Base-by-base conservation (phyloP, 208 protist genomes). In the Acanthamoeba castellanii region DNA sequence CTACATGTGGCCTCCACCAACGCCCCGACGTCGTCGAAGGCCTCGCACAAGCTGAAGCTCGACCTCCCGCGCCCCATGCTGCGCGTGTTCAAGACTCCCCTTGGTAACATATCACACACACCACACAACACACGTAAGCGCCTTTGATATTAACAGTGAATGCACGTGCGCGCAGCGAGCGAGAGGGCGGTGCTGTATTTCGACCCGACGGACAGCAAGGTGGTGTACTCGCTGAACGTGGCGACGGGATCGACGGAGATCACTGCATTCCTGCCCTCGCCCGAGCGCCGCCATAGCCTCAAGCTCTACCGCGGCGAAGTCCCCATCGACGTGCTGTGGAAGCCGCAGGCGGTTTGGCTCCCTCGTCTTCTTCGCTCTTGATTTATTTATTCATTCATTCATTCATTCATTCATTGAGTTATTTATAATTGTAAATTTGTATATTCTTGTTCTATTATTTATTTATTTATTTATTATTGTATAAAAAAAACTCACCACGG, bases 191-290 rank as follows among this genome's bases (percentile, higher is more conserved):
- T 92, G 7, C 34, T 92, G 16, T 92, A 74, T 30, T 92, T 76
- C 72, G 87, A 92, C 42, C 32, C 34, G 42, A 37, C 50, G 4
- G 61, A 68, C 55, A n/a, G 34, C 87, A 42, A 92, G 34, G 37
- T 92, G 32, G 61, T 92, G 25, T 92, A 59, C 20, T 92, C 87
- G n/a, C 30, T 92, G 59, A 92, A 92, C 59, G 87, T 37, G 13
- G 34, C 45, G 11, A 92, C 57, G 22, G 87, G 87, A 4, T 92
- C 87, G 20, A 92, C 50, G 9, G 87, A 88, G 55, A 88, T 88
- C 45, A 64, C 45, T 3, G 11, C 81, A 3, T 88, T 88, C 55
- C 55, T 88, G 47, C 81, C 81, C 22, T 88, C 81, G 6, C 47
- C 81, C 30, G 81, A 88, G 42, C 45, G 55, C 14, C 45, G 81